phyloP scores from a whole-genome alignment of 2,329 filamentous ascomycete species.

The Aspergillus novoparasiticus region DNA sequence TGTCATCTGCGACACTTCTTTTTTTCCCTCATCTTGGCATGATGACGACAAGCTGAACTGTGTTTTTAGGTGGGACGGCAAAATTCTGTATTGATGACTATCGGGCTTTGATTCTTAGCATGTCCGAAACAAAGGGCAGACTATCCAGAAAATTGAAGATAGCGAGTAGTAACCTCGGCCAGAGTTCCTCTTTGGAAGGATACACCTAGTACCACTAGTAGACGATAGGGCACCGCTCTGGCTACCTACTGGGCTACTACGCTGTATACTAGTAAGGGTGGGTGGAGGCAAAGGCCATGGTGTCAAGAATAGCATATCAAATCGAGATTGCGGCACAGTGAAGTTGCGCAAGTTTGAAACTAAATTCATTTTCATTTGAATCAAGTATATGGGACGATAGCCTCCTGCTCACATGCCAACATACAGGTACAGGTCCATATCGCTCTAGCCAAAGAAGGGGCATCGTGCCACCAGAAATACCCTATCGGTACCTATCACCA shows the following conservation, averaged over 20 bases:
- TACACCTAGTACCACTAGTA: not conserved
- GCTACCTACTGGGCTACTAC: not conserved
- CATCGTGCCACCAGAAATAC: not conserved
- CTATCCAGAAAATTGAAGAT: not conserved
- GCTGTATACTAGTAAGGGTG: not conserved
- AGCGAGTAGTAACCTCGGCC: not conserved
- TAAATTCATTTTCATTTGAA: not conserved
- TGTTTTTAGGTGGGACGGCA: slow-evolving; percentile 2
- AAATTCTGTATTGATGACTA: not conserved
- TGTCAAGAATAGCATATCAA: not conserved
- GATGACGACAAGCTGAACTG: slow-evolving; percentile 15
- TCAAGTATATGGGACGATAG: not conserved
- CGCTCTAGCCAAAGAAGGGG: not conserved
- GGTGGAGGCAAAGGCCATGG: slow-evolving; percentile 4
- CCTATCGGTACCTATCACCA: not conserved
- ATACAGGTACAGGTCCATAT: not conserved
- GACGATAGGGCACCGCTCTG: not conserved
- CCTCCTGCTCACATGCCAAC: not conserved
- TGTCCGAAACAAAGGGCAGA: not conserved
- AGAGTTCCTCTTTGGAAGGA: slow-evolving; percentile 1
- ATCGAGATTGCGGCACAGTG: slow-evolving; percentile 24
- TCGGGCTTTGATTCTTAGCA: not conserved
- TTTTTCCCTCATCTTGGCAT: slow-evolving; percentile 10
- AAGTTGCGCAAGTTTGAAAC: slow-evolving; percentile 22
- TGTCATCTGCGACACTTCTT: slow-evolving; percentile 4